A percentile compares a stretch with the other conserved stretches of the same genome.
These are phyloP conservation scores for Odonthalia washingtoniensis DNA, from an alignment of 31 red algal genomes.

Conservation along the genomic window DNA sequence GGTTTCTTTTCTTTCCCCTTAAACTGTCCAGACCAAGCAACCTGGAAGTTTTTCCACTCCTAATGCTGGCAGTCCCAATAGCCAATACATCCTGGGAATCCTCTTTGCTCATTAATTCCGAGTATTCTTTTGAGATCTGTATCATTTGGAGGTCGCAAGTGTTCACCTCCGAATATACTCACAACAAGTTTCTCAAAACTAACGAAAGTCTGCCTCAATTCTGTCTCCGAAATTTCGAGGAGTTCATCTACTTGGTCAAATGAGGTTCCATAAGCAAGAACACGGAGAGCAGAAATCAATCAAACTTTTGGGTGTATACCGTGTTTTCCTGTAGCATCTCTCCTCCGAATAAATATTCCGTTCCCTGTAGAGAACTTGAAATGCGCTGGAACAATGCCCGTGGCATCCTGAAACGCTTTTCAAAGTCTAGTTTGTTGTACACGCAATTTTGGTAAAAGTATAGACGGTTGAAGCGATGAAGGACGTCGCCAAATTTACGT, in stretches of 20 bases:
- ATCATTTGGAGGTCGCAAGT: constrained; percentile 9
- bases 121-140: background rate
- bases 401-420: background rate
- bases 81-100: constrained; percentile 42
- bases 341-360: background rate
- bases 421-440: constrained; percentile 17
- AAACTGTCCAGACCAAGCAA: constrained; percentile 17
- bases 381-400: constrained; percentile 15
- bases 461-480: background rate
- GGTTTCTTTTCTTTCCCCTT: constrained; percentile 5
- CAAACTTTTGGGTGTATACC: constrained; percentile 4
- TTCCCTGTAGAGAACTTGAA: background rate
- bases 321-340: constrained; percentile 21
- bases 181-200: background rate
- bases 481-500: background rate
- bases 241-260: constrained; percentile 18
- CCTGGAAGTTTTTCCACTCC: constrained; percentile 19
- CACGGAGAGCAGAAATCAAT: background rate
- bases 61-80: constrained; percentile 31
- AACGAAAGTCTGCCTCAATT: background rate
- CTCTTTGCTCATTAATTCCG: background rate
- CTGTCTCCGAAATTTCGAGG: background rate
- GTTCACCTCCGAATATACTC: background rate
- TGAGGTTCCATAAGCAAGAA: constrained; percentile 27
- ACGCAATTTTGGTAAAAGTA: background rate